phyloP scores from a whole-genome alignment of 805 yeast species.

The Torulaspora delbrueckii region DNA sequence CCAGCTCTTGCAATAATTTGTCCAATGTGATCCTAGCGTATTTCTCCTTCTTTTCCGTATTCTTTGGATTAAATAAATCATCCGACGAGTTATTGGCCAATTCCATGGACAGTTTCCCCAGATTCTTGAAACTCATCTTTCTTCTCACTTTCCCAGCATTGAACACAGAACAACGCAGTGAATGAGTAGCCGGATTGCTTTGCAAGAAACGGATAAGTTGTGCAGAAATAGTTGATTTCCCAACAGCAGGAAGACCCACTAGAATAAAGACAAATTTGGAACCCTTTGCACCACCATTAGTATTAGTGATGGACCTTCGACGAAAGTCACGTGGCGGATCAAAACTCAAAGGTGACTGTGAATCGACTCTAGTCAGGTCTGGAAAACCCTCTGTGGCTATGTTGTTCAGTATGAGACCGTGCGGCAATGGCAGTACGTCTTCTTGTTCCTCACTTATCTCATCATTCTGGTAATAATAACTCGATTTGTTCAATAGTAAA shows the following conservation, averaged over 20 bases:
- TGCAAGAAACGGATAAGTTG: slow-evolving; percentile 57
- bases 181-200: slow-evolving; percentile 15
- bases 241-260: slow-evolving; percentile 75
- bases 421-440: slow-evolving; percentile 4
- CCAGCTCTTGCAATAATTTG: slow-evolving; percentile 41
- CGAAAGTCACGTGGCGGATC: slow-evolving; percentile 10
- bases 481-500: slow-evolving; percentile 15
- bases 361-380: slow-evolving; percentile 4
- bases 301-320: slow-evolving; percentile 1
- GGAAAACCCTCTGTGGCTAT: slow-evolving; percentile 5
- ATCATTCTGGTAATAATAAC: slow-evolving; percentile 15
- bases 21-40: slow-evolving; percentile 51
- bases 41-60: slow-evolving; percentile 43
- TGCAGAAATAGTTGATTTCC: slow-evolving; percentile 67
- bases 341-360: slow-evolving; percentile 13
- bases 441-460: slow-evolving; percentile 12
- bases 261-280: slow-evolving; percentile 58
- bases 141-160: slow-evolving; percentile 74
- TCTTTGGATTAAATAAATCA: slow-evolving; percentile 41
- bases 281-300: neutral
- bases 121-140: slow-evolving; percentile 39
- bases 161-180: slow-evolving; percentile 44
- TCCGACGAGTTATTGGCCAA: slow-evolving; percentile 33
- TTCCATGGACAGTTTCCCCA: slow-evolving; percentile 17
- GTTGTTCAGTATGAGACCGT: slow-evolving; percentile 5